Evolutionary conservation across 306 rosid species (phyloP), one percentile per base, ranked within the genome.

Genomic region (Sindora glabra): DNA sequence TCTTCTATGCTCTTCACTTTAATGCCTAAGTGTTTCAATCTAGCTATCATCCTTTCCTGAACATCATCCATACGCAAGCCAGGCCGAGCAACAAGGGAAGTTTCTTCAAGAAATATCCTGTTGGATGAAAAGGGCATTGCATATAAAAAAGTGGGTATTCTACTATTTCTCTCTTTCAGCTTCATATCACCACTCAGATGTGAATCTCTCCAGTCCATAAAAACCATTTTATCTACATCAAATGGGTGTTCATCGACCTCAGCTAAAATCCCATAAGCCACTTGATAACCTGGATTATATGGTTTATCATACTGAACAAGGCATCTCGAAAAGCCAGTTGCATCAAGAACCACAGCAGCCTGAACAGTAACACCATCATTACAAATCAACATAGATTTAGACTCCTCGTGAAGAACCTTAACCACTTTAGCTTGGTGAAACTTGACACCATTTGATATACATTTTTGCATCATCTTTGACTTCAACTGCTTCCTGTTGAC

Each of bases 161-260:
- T 84, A 44, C 81, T 67, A 77, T 92, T 89, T 65, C 94, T 80
- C 78, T 89, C 83, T 75, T 84, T 86, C 59, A 89, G 73, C 71
- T 65, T 57, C 27, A 34, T 10, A 25, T 86, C 71, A 51, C 68
- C 65, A 44, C 69, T 65, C 57, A 92, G 71, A 77, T 92, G 97
- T 0, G 95, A 86, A 65, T 92, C 95, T 81, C 99, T 89, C 99
- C 94, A 92, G 49, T 92, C 99, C 99, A 92, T 92, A 45, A 92
- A 92, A 39, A 92, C 81, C 99, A 92, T 92, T 71, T 92, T 92
- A 66, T 92, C 96, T 7, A 86, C 79, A 25, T 89, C 95, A 67
- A 80, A 92, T 0, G 99, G 97, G 64, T 86, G 97, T 26, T 84
- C 95, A 5, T 92, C 96, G 12, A 92, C 97, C 87, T 92, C 97